phyloP scores from a whole-genome alignment of 2,329 filamentous ascomycete genomes.

The Nothophoma quercina region DNA sequence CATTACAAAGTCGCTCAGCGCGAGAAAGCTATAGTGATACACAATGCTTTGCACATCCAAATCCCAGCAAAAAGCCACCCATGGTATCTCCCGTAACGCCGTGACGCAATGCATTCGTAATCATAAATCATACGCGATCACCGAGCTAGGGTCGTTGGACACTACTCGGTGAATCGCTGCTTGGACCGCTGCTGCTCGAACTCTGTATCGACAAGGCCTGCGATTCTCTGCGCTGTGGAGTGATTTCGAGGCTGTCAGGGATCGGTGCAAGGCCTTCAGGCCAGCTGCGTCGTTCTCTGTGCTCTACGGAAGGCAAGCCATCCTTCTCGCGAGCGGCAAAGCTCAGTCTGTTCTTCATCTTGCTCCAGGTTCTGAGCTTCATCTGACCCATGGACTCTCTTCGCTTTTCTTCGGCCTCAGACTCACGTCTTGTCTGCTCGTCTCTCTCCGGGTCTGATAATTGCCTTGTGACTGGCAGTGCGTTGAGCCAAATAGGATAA shows the following conservation, averaged over 20 bases:
- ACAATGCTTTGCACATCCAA: background rate
- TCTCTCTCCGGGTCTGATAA: slow-evolving; percentile 60
- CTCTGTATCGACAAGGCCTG: slow-evolving; percentile 11
- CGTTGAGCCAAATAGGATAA: slow-evolving; percentile 63
- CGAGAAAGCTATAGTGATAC: background rate
- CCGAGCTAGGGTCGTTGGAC: background rate
- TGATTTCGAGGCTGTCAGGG: slow-evolving; percentile 9
- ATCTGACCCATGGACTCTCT: slow-evolving; percentile 26
- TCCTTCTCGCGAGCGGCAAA: slow-evolving; percentile 26
- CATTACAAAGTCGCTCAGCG: background rate
- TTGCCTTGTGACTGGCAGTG: slow-evolving; percentile 55
- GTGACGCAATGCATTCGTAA: slow-evolving; percentile 20
- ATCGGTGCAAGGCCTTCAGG: slow-evolving; percentile 34
- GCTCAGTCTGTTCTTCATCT: slow-evolving; percentile 32
- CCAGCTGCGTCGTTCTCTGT: slow-evolving; percentile 43
- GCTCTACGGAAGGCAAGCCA: slow-evolving; percentile 38
- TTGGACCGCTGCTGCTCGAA: slow-evolving; percentile 7
- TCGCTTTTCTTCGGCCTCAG: slow-evolving; percentile 32
- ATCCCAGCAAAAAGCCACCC: slow-evolving; percentile 13
- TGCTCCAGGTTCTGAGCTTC: slow-evolving; percentile 33
- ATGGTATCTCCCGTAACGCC: slow-evolving; percentile 31
- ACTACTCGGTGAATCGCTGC: background rate
- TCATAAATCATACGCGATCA: slow-evolving; percentile 12
- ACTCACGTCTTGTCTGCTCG: slow-evolving; percentile 38
- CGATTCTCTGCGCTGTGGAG: slow-evolving; percentile 5